Percentiles rank a stretch among this genome's conserved stretches.
These are phyloP conservation scores for Hypoxylon lienhwacheense DNA, from an alignment of 495 filamentous ascomycete genomes.

Conservation along the genomic window DNA sequence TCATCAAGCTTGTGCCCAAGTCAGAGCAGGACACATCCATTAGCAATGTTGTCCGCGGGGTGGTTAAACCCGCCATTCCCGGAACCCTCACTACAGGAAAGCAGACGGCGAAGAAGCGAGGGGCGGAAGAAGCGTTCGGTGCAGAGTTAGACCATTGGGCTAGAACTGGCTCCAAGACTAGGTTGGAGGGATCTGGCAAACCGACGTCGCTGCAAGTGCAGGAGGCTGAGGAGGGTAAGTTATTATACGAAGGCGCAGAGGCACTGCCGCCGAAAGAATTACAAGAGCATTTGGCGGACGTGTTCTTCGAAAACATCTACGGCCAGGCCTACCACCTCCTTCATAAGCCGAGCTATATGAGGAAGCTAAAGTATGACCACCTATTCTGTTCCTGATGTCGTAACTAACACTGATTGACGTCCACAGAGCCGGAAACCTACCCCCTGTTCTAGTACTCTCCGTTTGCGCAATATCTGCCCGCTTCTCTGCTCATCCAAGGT, in stretches of 20 bases:
- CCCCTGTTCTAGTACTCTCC: constrained; percentile 85
- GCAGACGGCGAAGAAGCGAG: constrained; percentile 71
- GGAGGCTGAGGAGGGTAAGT: constrained; percentile 70
- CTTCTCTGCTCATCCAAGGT: constrained; percentile 91
- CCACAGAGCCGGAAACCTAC: constrained; percentile 56
- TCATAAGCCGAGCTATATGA: constrained; percentile 96
- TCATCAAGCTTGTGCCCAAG: constrained; percentile 94
- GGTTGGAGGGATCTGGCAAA: constrained; percentile 50
- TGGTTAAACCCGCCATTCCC: constrained; percentile 78
- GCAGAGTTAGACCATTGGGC: constrained; percentile 82
- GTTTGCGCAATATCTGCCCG: constrained; percentile 91
- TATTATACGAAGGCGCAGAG: constrained; percentile 79
- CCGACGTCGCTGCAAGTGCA: constrained; percentile 61
- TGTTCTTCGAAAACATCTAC: constrained; percentile 95
- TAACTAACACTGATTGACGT: constrained; percentile 29
- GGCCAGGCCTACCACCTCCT: constrained; percentile 94
- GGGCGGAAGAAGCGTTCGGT: constrained; percentile 86
- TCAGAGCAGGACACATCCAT: constrained; percentile 63
- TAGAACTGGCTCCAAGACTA: constrained; percentile 53
- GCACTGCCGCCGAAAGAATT: constrained; percentile 84
- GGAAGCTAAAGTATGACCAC: constrained; percentile 65
- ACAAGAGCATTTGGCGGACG: constrained; percentile 90
- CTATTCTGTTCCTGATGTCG: neutral
- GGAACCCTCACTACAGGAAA: constrained; percentile 56
- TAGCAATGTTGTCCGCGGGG: constrained; percentile 46